Conservation (phyloP, 164 flowering plant genomes). For the Pachysandra terminalis region DNA sequence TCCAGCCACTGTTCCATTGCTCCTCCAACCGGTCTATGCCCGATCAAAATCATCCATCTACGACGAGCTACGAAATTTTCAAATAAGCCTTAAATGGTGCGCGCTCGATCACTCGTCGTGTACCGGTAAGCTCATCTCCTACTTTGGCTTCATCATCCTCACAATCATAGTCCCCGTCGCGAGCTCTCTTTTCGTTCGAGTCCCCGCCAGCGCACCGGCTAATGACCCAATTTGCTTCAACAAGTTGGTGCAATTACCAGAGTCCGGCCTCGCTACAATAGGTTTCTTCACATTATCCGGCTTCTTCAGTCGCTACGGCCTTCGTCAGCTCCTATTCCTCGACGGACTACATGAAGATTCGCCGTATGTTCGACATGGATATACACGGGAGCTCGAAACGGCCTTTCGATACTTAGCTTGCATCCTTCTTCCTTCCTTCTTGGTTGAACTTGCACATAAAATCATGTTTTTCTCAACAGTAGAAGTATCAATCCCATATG, state of each 20-base stretch:
- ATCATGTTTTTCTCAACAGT: constrained; percentile 45
- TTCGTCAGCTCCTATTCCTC: constrained; percentile 66
- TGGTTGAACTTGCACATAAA: constrained; percentile 53
- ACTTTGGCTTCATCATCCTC: constrained; percentile 31
- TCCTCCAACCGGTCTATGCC: constrained; percentile 19
- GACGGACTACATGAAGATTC: constrained; percentile 51
- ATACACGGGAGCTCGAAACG: constrained; percentile 50
- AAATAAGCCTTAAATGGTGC: constrained; percentile 50
- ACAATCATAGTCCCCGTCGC: constrained; percentile 36
- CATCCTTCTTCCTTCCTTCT: constrained; percentile 55
- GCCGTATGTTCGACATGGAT: constrained; percentile 38
- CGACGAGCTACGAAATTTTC: constrained; percentile 47
- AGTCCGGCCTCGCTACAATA: constrained; percentile 46
- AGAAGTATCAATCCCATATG: constrained; percentile 23
- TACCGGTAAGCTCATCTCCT: constrained; percentile 33
- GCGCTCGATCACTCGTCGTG: constrained; percentile 58
- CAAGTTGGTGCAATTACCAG: constrained; percentile 55
- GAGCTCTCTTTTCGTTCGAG: constrained; percentile 18
- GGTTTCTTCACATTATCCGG: constrained; percentile 48
- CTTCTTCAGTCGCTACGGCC: constrained; percentile 45
- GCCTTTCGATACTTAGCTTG: constrained; percentile 36
- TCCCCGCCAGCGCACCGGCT: constrained; percentile 20
- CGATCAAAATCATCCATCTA: constrained; percentile 29
- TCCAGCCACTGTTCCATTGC: constrained; percentile 25
- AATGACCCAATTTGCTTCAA: constrained; percentile 31